Percentiles rank a stretch among this genome's conserved stretches.
Evolutionary conservation across 2,329 filamentous ascomycete genomes (phyloP).

Genomic region (Colletotrichum shisoi): DNA sequence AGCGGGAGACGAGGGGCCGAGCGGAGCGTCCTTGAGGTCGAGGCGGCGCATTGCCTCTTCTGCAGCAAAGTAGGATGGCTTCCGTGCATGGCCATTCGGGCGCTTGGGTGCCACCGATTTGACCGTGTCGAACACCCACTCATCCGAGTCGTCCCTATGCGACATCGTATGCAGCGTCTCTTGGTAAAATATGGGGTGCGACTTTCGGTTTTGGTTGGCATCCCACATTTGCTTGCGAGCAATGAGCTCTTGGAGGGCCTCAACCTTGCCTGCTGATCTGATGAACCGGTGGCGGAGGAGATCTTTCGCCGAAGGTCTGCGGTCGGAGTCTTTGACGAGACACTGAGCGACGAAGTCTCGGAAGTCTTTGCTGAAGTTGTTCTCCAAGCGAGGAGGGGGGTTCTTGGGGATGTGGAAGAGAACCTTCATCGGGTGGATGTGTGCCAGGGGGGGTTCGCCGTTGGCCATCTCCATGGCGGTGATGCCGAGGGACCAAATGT

Average conservation of each 20-base stretch:
- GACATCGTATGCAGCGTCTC: slow-evolving; percentile 82
- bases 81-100: slow-evolving; percentile 60
- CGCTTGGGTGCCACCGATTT: slow-evolving; percentile 73
- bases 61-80: slow-evolving; percentile 65
- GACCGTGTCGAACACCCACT: slow-evolving; percentile 96
- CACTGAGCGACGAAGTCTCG: slow-evolving; percentile 93
- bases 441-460: slow-evolving; percentile 86
- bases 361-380: slow-evolving; percentile 86
- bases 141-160: slow-evolving; percentile 74
- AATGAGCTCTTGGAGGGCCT: slow-evolving; percentile 86
- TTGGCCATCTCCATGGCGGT: slow-evolving; percentile 89
- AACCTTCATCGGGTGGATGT: slow-evolving; percentile 92
- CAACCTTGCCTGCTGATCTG: slow-evolving; percentile 83
- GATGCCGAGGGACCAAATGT: slow-evolving; percentile 92
- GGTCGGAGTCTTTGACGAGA: slow-evolving; percentile 89
- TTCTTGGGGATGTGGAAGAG: slow-evolving; percentile 91
- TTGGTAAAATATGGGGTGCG: slow-evolving; percentile 86
- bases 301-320: slow-evolving; percentile 83
- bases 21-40: slow-evolving; percentile 67
- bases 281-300: slow-evolving; percentile 90
- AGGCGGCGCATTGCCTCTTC: slow-evolving; percentile 69
- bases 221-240: slow-evolving; percentile 84
- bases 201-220: slow-evolving; percentile 71
- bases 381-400: slow-evolving; percentile 82
- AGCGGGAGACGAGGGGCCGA: slow-evolving; percentile 64